phyloP scores from a whole-genome alignment of 805 yeast genomes.

The Ogataea paraovalis region DNA sequence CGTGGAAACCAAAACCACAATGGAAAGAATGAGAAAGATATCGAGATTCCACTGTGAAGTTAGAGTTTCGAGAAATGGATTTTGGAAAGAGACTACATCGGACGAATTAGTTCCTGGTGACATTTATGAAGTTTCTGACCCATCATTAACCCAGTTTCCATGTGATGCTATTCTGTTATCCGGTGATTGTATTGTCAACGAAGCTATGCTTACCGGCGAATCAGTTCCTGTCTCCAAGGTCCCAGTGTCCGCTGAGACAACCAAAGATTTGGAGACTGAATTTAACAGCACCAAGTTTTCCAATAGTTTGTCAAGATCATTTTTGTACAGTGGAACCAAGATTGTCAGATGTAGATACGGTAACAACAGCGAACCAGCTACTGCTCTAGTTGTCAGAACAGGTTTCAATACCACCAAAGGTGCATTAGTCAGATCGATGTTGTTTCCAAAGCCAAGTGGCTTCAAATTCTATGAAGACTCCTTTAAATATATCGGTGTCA shows the following conservation, averaged over 20 bases:
- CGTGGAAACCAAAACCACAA: slow-evolving; percentile 77
- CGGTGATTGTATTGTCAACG: slow-evolving; percentile 96
- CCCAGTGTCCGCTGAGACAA: slow-evolving; percentile 59
- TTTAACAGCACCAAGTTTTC: slow-evolving; percentile 54
- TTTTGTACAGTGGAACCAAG: slow-evolving; percentile 84
- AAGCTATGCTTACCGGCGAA: slow-evolving; percentile 97
- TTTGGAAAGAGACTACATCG: slow-evolving; percentile 80
- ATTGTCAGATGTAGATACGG: slow-evolving; percentile 77
- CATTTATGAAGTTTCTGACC: slow-evolving; percentile 86
- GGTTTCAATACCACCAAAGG: slow-evolving; percentile 98
- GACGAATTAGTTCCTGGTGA: slow-evolving; percentile 93
- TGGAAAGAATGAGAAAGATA: slow-evolving; percentile 66
- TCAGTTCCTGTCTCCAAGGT: slow-evolving; percentile 91
- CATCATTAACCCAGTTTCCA: slow-evolving; percentile 68
- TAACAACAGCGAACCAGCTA: slow-evolving; percentile 62
- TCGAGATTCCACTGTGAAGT: slow-evolving; percentile 75
- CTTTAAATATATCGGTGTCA: slow-evolving; percentile 91
- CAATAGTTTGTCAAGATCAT: slow-evolving; percentile 66
- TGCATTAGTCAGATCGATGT: slow-evolving; percentile 87
- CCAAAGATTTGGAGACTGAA: slow-evolving; percentile 53
- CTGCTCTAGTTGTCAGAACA: slow-evolving; percentile 82
- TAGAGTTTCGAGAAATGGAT: slow-evolving; percentile 87
- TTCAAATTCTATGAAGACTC: slow-evolving; percentile 94
- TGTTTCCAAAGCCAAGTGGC: slow-evolving; percentile 91
- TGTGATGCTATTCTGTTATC: slow-evolving; percentile 84